Percentiles rank a stretch among this genome's conserved stretches.
These are phyloP conservation scores for Blastobotrys capitulatus DNA, from an alignment of 1,139 yeast species.

Conservation along the genomic window DNA sequence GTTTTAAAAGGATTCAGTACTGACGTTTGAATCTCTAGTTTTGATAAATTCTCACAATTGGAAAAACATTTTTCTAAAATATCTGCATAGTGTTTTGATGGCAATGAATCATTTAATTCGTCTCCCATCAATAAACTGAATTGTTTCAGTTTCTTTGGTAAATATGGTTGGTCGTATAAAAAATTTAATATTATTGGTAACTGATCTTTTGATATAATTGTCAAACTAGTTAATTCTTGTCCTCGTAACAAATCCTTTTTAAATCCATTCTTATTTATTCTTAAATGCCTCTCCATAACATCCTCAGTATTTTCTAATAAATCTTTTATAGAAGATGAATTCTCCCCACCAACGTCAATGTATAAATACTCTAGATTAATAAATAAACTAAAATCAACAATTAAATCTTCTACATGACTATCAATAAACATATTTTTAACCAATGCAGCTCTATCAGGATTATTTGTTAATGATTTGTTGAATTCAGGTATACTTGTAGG, in stretches of 20 bases:
- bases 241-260: too few species aligned
- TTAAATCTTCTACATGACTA: neutral
- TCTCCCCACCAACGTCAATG: neutral
- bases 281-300: too few species aligned
- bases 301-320: too few species aligned
- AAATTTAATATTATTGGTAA: neutral
- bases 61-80: neutral
- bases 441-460: neutral
- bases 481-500: neutral
- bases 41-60: too few species aligned
- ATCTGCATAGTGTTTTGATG: neutral
- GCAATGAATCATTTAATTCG: too few species aligned
- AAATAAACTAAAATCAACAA: neutral
- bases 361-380: neutral
- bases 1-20: neutral
- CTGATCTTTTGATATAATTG: neutral
- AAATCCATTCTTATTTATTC: too few species aligned
- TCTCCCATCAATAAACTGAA: neutral
- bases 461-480: neutral
- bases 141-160: neutral
- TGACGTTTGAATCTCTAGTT: too few species aligned
- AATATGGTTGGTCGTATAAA: slow-evolving; percentile 2
- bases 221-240: neutral
- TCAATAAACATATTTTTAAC: neutral
- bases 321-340: too few species aligned